Conservation (phyloP, 2,329 filamentous ascomycete species). For the Penicillium sp. region DNA sequence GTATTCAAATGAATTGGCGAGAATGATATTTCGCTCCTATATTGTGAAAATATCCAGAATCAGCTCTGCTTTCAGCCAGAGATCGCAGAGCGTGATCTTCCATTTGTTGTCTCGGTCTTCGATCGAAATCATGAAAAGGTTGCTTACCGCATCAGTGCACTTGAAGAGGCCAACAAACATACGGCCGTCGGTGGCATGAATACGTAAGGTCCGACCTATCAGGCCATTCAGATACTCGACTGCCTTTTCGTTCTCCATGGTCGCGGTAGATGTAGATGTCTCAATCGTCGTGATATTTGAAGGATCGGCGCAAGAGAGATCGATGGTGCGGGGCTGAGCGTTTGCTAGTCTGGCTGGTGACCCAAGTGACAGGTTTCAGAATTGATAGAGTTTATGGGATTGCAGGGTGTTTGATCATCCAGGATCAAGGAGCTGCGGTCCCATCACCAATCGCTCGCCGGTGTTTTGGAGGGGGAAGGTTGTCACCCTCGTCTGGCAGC, state of each 20-base stretch:
- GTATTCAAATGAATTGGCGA: conserved; percentile 87
- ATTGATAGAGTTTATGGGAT: neutral
- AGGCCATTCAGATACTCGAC: conserved; percentile 58
- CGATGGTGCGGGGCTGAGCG: neutral
- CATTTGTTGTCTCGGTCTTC: neutral
- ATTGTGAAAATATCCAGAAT: neutral
- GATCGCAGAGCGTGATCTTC: neutral
- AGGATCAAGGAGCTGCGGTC: neutral
- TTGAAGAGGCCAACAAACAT: conserved; percentile 91
- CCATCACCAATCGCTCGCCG: neutral
- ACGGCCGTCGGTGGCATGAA: conserved; percentile 79
- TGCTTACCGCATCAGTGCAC: conserved; percentile 84
- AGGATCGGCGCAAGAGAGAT: neutral
- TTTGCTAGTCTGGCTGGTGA: neutral
- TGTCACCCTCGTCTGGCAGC: neutral
- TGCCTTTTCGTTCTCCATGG: conserved; percentile 44
- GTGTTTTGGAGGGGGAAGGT: neutral
- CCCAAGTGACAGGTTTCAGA: neutral
- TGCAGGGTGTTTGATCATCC: neutral
- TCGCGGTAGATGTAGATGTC: conserved; percentile 3
- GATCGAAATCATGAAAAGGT: conserved; percentile 9
- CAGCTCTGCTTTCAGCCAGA: conserved; percentile 8
- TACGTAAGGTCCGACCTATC: conserved; percentile 75
- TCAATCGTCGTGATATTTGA: neutral
- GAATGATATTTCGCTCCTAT: conserved; percentile 85